These are phyloP conservation scores for Rubia tinctorum DNA, from an alignment of 305 asterid species.

Conservation along the genomic window DNA sequence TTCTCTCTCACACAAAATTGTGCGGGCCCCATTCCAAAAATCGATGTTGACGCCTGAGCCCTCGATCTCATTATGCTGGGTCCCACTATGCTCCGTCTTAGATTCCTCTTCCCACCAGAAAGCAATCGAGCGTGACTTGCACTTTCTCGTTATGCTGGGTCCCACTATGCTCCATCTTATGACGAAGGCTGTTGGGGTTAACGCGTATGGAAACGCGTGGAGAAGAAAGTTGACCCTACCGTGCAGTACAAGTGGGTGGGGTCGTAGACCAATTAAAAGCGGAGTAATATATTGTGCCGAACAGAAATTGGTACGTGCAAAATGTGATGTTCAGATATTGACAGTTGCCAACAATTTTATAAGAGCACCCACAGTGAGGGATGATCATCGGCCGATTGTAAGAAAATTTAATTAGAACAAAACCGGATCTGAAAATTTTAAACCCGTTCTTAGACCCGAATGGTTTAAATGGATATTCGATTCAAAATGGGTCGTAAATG, in stretches of 20 bases:
- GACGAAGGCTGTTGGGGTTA: not conserved
- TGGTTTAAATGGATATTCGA: too few species aligned
- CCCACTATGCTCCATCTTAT: too few species aligned
- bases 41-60: constrained; percentile 39
- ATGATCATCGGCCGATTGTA: too few species aligned
- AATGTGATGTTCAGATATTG: constrained; percentile 7
- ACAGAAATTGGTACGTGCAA: constrained; percentile 33
- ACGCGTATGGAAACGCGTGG: not conserved
- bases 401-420: too few species aligned
- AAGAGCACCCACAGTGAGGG: too few species aligned
- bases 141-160: too few species aligned
- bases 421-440: too few species aligned
- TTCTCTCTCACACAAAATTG: not conserved
- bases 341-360: constrained; percentile 10
- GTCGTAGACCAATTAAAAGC: constrained; percentile 33
- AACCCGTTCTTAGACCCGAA: too few species aligned
- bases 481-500: too few species aligned
- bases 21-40: constrained; percentile 29
- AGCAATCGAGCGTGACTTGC: too few species aligned
- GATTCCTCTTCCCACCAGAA: too few species aligned
- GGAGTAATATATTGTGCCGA: constrained; percentile 23
- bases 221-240: constrained; percentile 13
- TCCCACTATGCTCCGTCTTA: constrained; percentile 10
- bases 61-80: constrained; percentile 21
- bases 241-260: constrained; percentile 31